Evolutionary conservation across 106 monocot species (phyloP), one percentile per base, ranked within the genome.

Genomic region (Phalaenopsis aphrodite): DNA sequence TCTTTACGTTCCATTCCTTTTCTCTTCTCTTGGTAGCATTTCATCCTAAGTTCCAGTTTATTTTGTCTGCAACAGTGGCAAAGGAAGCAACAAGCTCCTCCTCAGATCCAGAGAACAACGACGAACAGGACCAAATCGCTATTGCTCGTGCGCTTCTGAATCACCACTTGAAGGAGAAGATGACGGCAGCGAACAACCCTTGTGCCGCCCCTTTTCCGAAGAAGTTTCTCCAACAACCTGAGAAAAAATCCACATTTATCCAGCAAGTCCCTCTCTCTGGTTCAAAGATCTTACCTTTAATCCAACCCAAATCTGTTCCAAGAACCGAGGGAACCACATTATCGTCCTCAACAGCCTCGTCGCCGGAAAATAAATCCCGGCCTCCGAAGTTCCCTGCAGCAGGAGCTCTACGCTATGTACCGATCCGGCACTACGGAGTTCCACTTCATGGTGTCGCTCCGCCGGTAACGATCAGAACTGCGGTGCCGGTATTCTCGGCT

Each of bases 51-150:
- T 41, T 69, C 69, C 24, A 65, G 8, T 39, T 69, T 39, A 39
- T 69, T 69, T 38, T 39, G 2, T 3, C 10, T 36, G 23, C 19
- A 71, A 64, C 84, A 99, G 94, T 99, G 88, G 95, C 91, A 76
- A 83, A 86, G 36, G 84, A 95, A 80, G 83, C 88, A 77, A 86
- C 91, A 61, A 95, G 84, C 77, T 95, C 88, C 11, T 89, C 96
- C 41, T 89, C 96, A 1, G 90, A 86, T 58, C 84, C 81, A 30
- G 91, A 95, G 78, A 93, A 83, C 79, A 95, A 90, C n/a, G 95
- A 95, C 55, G 99, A 99, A 77, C 93, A 91, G 86, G 99, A 95
- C 78, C 99, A 99, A 73, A 91, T 93, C 79, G 89, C 85, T 2
- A 91, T 99, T 38, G 93, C 99, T 7, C 78, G 95, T 78, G 95